These are phyloP conservation scores for Podila epigama DNA, from an alignment of 192 early-diverging fungal genomes.

Conservation along the genomic window DNA sequence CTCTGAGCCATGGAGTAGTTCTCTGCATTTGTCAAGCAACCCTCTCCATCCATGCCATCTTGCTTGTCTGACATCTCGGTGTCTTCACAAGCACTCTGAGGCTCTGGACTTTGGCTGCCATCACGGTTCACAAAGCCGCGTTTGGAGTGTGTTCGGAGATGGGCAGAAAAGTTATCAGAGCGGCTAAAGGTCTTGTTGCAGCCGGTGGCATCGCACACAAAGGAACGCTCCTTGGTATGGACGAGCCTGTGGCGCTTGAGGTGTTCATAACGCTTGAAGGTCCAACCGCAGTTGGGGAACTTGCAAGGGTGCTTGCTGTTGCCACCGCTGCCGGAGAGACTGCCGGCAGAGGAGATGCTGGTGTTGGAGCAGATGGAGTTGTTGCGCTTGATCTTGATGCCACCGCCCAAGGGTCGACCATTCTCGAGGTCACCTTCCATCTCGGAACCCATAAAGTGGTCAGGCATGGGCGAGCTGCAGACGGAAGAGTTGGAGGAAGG, in stretches of 20 bases:
- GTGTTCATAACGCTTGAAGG: constrained; percentile 78
- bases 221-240: constrained; percentile 71
- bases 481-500: constrained; percentile 25
- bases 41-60: no score
- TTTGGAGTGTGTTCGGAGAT: constrained; percentile 70
- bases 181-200: constrained; percentile 76
- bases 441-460: constrained; percentile 6
- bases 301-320: constrained; percentile 33
- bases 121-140: constrained; percentile 20
- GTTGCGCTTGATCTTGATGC: constrained; percentile 22
- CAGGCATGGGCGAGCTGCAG: constrained; percentile 25
- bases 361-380: constrained; percentile 24
- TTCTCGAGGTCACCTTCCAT: background rate
- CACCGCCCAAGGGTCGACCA: background rate
- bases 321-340: constrained; percentile 7
- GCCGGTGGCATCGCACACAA: constrained; percentile 61
- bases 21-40: no score
- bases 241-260: constrained; percentile 76
- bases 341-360: constrained; percentile 15
- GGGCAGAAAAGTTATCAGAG: constrained; percentile 71
- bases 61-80: background rate
- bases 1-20: no score
- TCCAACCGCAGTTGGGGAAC: constrained; percentile 51
- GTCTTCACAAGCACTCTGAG: background rate
- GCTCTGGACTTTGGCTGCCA: background rate